phyloP scores from a whole-genome alignment of 345 rosid genomes.

The Mangifera indica region DNA sequence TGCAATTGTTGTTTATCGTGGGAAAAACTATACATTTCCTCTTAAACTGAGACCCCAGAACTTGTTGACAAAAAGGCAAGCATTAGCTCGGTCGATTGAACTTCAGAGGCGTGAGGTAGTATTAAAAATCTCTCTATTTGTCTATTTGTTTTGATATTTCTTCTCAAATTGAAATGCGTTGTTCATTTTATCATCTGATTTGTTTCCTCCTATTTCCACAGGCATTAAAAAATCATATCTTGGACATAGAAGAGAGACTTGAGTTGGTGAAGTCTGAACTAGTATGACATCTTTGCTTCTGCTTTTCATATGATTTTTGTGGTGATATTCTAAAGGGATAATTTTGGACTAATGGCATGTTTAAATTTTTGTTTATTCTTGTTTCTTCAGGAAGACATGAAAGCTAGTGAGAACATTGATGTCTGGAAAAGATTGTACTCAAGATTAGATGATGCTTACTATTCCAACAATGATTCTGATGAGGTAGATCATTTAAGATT shows the following conservation, averaged over 20 bases:
- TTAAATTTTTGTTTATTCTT: background rate
- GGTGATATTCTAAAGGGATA: background rate
- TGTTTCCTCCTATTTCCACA: slow-evolving; percentile 33
- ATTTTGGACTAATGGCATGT: background rate
- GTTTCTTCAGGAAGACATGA: slow-evolving; percentile 47
- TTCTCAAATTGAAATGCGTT: background rate
- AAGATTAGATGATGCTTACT: slow-evolving; percentile 32
- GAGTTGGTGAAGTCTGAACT: slow-evolving; percentile 53
- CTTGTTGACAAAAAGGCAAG: slow-evolving; percentile 73
- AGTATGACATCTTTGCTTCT: slow-evolving; percentile 31
- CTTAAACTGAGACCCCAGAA: slow-evolving; percentile 55
- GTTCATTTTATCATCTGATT: slow-evolving; percentile 11
- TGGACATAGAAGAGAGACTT: slow-evolving; percentile 60
- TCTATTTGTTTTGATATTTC: slow-evolving; percentile 4
- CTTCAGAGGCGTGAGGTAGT: slow-evolving; percentile 90
- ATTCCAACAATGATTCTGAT: slow-evolving; percentile 34
- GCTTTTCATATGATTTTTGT: background rate
- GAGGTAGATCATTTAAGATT: slow-evolving; percentile 46
- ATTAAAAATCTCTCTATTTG: background rate
- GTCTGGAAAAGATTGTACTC: slow-evolving; percentile 31
- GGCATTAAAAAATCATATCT: slow-evolving; percentile 77
- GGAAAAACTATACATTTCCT: slow-evolving; percentile 79
- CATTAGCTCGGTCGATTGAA: slow-evolving; percentile 79
- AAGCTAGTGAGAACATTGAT: slow-evolving; percentile 39
- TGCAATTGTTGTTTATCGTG: slow-evolving; percentile 75